Evolutionary conservation across 371 early-diverging fungal species (phyloP).

Genomic region (Mucor sp.): DNA sequence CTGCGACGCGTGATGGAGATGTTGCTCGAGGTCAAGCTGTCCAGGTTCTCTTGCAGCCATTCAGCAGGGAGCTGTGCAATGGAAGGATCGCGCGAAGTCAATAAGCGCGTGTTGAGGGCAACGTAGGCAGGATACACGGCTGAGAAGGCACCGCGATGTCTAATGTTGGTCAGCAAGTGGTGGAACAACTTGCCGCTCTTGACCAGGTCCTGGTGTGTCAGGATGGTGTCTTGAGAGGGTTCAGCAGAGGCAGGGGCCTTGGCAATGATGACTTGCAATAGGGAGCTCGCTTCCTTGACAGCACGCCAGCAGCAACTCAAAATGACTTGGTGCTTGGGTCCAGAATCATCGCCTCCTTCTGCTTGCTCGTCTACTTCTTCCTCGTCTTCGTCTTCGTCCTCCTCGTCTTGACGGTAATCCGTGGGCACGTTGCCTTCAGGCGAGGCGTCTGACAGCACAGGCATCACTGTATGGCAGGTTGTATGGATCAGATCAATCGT

Average conservation of each 20-base stretch:
- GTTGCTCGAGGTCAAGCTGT: conserved; percentile 53
- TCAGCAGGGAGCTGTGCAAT: conserved; percentile 55
- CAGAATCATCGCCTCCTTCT: conserved; percentile 36
- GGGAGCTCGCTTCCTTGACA: conserved; percentile 79
- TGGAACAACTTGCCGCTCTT: conserved; percentile 64
- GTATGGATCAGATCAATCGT: conserved; percentile 50
- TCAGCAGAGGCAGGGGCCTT: conserved; percentile 31
- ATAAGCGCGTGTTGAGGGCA: conserved; percentile 66
- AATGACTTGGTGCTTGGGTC: conserved; percentile 82
- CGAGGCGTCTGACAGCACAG: conserved; percentile 73
- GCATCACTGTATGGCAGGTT: conserved; percentile 64
- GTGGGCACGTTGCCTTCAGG: conserved; percentile 86
- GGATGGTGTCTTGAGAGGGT: conserved; percentile 4
- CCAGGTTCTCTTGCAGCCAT: conserved; percentile 66
- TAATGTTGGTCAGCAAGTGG: conserved; percentile 68
- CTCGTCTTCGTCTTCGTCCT: conserved; percentile 67
- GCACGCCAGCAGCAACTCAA: conserved; percentile 93
- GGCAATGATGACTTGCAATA: conserved; percentile 44
- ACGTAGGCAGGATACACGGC: conserved; percentile 85
- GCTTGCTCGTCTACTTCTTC: conserved; percentile 30
- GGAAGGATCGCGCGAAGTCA: conserved; percentile 50
- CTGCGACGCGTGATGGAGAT: conserved; percentile 94
- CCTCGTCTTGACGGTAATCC: conserved; percentile 71
- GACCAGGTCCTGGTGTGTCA: conserved; percentile 42
- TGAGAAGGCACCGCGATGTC: conserved; percentile 93